These are phyloP conservation scores for Calonectria pseudoreteaudii DNA, from an alignment of 2,329 filamentous ascomycete genomes.

Conservation along the genomic window DNA sequence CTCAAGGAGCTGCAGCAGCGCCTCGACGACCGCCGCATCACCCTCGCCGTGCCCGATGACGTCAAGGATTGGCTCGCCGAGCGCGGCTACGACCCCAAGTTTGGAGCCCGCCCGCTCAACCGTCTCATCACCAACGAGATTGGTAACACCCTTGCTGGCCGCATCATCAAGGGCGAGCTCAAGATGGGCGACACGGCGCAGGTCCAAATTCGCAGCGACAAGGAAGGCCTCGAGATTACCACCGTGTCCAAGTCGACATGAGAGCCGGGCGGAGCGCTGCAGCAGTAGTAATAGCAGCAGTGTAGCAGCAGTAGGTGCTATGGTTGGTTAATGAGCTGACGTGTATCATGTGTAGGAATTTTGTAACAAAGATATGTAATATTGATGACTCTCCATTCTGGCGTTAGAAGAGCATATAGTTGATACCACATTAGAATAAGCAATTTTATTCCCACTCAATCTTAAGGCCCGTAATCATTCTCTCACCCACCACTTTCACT, in stretches of 20 bases:
- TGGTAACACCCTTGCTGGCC: constrained; percentile 87
- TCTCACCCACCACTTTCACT: neutral
- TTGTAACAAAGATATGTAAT: constrained; percentile 18
- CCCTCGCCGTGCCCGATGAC: constrained; percentile 74
- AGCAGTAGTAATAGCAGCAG: neutral
- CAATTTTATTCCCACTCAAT: constrained; percentile 11
- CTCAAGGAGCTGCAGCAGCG: constrained; percentile 85
- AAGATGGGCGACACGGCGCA: constrained; percentile 79
- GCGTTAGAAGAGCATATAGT: constrained; percentile 7
- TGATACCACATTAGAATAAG: constrained; percentile 21
- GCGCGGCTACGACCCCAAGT: constrained; percentile 90
- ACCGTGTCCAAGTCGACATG: constrained; percentile 35
- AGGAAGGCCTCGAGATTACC: constrained; percentile 66
- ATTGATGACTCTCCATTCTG: constrained; percentile 13
- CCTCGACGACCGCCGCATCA: constrained; percentile 87
- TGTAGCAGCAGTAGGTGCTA: neutral
- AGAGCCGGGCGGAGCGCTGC: neutral
- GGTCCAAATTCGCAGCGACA: constrained; percentile 75
- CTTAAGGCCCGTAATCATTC: neutral
- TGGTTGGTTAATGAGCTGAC: constrained; percentile 37
- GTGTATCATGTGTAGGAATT: constrained; percentile 35
- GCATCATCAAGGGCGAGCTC: constrained; percentile 88
- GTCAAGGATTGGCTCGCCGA: constrained; percentile 90
- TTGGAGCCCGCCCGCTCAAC: constrained; percentile 91
- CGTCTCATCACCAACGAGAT: constrained; percentile 91